Percentiles rank a stretch among this genome's conserved stretches.
Evolutionary conservation across 2,329 filamentous ascomycete species (phyloP).

Genomic region (Calonectria naviculata): DNA sequence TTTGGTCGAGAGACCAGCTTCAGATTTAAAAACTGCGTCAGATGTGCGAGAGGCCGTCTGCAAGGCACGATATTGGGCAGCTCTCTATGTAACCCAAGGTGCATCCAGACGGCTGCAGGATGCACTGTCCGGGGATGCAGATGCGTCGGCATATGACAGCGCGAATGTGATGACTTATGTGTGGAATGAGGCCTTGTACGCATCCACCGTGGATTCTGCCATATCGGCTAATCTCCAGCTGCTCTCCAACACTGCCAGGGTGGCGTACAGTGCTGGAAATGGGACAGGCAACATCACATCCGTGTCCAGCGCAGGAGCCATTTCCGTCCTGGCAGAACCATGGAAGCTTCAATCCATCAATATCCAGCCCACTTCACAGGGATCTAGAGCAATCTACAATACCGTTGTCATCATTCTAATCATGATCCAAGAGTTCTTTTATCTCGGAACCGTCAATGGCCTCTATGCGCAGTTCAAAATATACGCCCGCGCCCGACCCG

Average conservation of each 20-base stretch:
- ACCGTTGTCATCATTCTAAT: constrained; percentile 37
- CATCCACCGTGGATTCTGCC: constrained; percentile 22
- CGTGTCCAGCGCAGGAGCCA: constrained; percentile 22
- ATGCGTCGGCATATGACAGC: constrained; percentile 22
- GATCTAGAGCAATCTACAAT: constrained; percentile 39
- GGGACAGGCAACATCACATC: constrained; percentile 27
- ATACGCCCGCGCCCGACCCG: constrained; percentile 18
- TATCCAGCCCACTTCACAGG: constrained; percentile 33
- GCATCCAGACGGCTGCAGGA: constrained; percentile 24
- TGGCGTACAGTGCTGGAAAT: constrained; percentile 25
- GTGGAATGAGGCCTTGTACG: constrained; percentile 35
- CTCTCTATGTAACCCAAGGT: constrained; percentile 24
- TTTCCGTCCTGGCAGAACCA: constrained; percentile 32
- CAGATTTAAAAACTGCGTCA: constrained; percentile 16
- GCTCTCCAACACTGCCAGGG: constrained; percentile 23
- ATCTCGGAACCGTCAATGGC: constrained; percentile 34
- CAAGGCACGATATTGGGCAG: constrained; percentile 30
- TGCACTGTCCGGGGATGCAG: constrained; percentile 17
- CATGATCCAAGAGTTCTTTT: constrained; percentile 39
- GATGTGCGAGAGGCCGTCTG: constrained; percentile 27
- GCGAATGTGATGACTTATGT: constrained; percentile 29
- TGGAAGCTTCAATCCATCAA: constrained; percentile 35
- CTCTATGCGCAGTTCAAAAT: constrained; percentile 36
- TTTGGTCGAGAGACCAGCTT: constrained; percentile 24
- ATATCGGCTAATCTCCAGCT: constrained; percentile 24